Evolutionary conservation across 495 filamentous ascomycete species (phyloP).

Genomic region (Talaromyces adpressus): DNA sequence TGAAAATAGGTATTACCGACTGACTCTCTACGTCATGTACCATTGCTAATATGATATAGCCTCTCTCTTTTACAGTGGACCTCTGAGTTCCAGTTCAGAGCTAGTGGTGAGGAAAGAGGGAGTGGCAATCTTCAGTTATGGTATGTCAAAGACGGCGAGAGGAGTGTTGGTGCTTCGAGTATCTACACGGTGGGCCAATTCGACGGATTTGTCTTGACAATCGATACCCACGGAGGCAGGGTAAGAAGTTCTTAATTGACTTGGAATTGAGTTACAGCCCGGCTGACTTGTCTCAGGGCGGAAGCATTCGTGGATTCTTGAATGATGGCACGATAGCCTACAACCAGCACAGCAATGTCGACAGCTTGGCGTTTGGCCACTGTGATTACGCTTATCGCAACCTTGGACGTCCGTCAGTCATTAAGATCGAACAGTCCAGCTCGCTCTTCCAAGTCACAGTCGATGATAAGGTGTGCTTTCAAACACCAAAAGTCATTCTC

Average conservation of each 20-base stretch:
- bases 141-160: slow-evolving; percentile 69
- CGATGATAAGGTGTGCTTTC: slow-evolving; percentile 78
- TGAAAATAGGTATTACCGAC: slow-evolving; percentile 49
- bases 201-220: slow-evolving; percentile 78
- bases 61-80: slow-evolving; percentile 45
- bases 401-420: slow-evolving; percentile 69
- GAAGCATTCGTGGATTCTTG: slow-evolving; percentile 82
- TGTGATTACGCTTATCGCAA: slow-evolving; percentile 91
- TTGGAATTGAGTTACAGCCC: neutral
- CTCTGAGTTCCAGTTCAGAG: slow-evolving; percentile 80
- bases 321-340: slow-evolving; percentile 86
- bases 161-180: slow-evolving; percentile 58
- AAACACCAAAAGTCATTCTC: slow-evolving; percentile 65
- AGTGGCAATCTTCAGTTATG: slow-evolving; percentile 90
- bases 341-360: slow-evolving; percentile 68
- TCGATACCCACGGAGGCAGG: slow-evolving; percentile 81
- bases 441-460: slow-evolving; percentile 66
- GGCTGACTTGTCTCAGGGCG: slow-evolving; percentile 41
- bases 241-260: slow-evolving; percentile 21
- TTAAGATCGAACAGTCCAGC: slow-evolving; percentile 63
- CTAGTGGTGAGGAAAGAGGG: slow-evolving; percentile 74
- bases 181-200: slow-evolving; percentile 77
- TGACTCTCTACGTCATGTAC: neutral
- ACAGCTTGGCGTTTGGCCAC: slow-evolving; percentile 86
- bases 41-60: slow-evolving; percentile 12